phyloP scores from a whole-genome alignment of 331 rosid genomes.

The Prunus yedoensis region DNA sequence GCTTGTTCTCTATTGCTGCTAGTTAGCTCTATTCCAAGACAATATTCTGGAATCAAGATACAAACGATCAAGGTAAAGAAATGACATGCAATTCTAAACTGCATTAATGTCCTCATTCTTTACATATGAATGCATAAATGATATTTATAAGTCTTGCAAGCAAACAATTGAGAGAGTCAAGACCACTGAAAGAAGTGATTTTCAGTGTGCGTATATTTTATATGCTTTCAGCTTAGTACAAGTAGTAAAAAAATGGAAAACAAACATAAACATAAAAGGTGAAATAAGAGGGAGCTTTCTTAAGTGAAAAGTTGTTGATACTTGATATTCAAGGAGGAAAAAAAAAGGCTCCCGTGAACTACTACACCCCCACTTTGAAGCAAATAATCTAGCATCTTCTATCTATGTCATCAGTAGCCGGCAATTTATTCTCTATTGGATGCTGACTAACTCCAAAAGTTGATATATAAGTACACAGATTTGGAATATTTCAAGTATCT shows the following conservation, averaged over 20 bases:
- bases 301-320: neutral
- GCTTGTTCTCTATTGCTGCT: neutral
- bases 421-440: neutral
- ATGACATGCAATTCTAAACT: neutral
- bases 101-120: neutral
- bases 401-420: neutral
- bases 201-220: neutral
- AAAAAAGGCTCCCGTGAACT: too few species aligned
- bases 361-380: neutral
- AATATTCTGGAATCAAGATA: neutral
- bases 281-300: neutral
- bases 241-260: neutral
- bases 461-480: constrained; percentile 7
- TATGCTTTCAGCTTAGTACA: neutral
- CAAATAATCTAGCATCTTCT: neutral
- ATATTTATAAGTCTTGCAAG: neutral
- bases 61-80: neutral
- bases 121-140: neutral
- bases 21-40: neutral
- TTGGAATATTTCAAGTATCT: constrained; percentile 4
- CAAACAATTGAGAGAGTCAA: neutral
- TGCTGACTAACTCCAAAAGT: constrained; percentile 1
- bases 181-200: neutral
- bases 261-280: neutral
- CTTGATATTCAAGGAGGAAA: neutral